Conservation (phyloP, 2,329 filamentous ascomycete genomes). For the Apiospora malaysiana region DNA sequence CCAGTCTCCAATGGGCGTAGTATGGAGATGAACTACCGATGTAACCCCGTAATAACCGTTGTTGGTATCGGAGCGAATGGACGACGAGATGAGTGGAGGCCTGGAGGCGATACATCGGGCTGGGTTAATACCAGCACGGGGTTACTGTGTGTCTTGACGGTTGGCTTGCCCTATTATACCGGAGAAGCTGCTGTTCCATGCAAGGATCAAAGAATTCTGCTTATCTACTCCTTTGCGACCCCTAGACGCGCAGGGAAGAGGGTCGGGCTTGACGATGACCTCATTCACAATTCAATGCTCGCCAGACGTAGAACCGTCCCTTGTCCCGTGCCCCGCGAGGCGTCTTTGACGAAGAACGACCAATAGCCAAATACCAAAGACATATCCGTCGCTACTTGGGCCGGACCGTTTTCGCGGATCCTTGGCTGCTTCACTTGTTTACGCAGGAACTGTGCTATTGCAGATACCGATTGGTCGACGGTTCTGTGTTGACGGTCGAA, state of each 20-base stretch:
- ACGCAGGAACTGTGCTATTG: slow-evolving; percentile 1
- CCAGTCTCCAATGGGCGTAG: slow-evolving; percentile 8
- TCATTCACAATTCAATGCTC: background rate
- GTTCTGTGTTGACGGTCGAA: background rate
- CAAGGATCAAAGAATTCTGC: slow-evolving; percentile 1
- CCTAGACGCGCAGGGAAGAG: background rate
- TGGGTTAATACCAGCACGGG: background rate
- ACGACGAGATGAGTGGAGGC: slow-evolving; percentile 16
- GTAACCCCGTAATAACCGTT: slow-evolving; percentile 19
- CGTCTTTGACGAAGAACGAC: background rate
- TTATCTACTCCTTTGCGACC: background rate
- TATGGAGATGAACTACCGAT: slow-evolving; percentile 16
- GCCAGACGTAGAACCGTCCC: background rate
- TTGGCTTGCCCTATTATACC: slow-evolving; percentile 9
- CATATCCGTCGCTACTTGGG: background rate
- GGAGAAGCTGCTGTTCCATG: slow-evolving; percentile 3
- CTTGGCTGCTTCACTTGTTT: background rate
- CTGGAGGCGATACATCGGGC: slow-evolving; percentile 5
- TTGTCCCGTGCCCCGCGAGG: background rate
- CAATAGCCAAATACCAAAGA: background rate
- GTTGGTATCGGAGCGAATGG: slow-evolving; percentile 8
- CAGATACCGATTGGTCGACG: background rate
- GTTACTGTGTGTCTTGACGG: background rate
- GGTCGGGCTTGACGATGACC: background rate
- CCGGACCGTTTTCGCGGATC: slow-evolving; percentile 6